These are phyloP conservation scores for Lachnellula arida DNA, from an alignment of 2,329 filamentous ascomycete genomes.

Conservation along the genomic window DNA sequence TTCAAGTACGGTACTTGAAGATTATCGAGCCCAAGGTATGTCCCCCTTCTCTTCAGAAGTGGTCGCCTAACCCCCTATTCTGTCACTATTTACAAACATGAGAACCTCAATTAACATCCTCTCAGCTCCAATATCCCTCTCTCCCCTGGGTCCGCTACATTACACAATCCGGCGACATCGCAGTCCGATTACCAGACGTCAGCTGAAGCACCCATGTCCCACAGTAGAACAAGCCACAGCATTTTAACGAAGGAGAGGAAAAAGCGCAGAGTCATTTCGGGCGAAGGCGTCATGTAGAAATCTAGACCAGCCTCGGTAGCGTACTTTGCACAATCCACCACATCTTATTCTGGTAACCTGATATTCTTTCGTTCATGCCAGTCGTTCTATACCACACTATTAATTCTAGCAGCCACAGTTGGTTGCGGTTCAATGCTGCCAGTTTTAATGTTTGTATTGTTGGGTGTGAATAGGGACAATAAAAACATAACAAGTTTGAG, in stretches of 20 bases:
- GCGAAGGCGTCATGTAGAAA: neutral
- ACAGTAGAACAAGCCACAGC: neutral
- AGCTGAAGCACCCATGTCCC: slow-evolving; percentile 11
- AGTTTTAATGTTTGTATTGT: too few species aligned
- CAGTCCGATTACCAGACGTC: slow-evolving; percentile 81
- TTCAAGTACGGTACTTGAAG: slow-evolving; percentile 97
- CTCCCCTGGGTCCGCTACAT: slow-evolving; percentile 98
- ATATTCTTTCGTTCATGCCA: neutral
- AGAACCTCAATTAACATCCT: slow-evolving; percentile 3
- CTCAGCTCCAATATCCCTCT: slow-evolving; percentile 92
- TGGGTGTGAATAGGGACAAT: too few species aligned
- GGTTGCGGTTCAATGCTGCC: too few species aligned
- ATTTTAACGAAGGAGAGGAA: neutral
- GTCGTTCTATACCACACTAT: too few species aligned
- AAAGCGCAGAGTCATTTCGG: neutral
- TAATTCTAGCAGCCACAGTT: too few species aligned
- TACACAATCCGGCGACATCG: slow-evolving; percentile 95
- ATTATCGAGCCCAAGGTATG: slow-evolving; percentile 98
- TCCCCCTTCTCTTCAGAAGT: slow-evolving; percentile 6
- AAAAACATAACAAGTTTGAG: too few species aligned
- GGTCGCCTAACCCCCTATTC: neutral
- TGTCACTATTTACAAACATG: neutral
- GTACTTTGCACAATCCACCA: neutral
- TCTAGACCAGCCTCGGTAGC: neutral
- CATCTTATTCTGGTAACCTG: neutral